Base-by-base conservation (phyloP, 2,329 filamentous ascomycete genomes). In the Fusarium compactum region DNA sequence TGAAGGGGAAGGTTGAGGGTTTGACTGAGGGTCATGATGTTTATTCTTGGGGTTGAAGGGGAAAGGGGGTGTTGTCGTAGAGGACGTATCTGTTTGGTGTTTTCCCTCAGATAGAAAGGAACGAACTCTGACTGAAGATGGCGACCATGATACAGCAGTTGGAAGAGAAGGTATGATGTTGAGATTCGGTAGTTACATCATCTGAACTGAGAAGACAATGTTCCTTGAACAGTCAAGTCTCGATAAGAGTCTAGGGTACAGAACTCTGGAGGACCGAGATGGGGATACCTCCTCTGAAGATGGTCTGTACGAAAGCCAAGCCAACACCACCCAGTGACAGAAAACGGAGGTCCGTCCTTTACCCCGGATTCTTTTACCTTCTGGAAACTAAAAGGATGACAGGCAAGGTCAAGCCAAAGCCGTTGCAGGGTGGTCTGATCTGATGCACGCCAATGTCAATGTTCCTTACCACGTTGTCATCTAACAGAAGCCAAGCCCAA, bases 11-110 rank as follows among this genome's bases (percentile, higher is more conserved):
- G 52, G 55, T 55, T 67, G 62, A 60, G 56, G 61, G 56, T 67
- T 45, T 68, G 58, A 32, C 52, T 70, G 67, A 70, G 48, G 27
- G 67, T 70, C 67, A 70, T 70, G 67, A 70, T 70, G 67, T 70
- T 70, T 67, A 51, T 65, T 55, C 41, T 67, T 56, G 58, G 48
- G 53, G 50, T 63, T 66, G 62, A 65, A 45, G 29, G 30, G 61
- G 61, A 65, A 65, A 43, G 61, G 59, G 62, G 62, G 62, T 60
- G 63, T 65, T 53, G 62, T 51, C 44, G 55, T 67, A 66, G 43
- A 50, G 51, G 62, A 66, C 47, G 54, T 53, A 48, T 61, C 58
- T 50, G 45, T 22, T 46, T 50, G 55, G 34, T 38, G 34, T 38
- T 38, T 34, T 7, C 1, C 3, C 34, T 6, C 34, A 11, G 34